Conservation (phyloP, 2,329 filamentous ascomycete species). For the Conoideocrella luteorostrata region DNA sequence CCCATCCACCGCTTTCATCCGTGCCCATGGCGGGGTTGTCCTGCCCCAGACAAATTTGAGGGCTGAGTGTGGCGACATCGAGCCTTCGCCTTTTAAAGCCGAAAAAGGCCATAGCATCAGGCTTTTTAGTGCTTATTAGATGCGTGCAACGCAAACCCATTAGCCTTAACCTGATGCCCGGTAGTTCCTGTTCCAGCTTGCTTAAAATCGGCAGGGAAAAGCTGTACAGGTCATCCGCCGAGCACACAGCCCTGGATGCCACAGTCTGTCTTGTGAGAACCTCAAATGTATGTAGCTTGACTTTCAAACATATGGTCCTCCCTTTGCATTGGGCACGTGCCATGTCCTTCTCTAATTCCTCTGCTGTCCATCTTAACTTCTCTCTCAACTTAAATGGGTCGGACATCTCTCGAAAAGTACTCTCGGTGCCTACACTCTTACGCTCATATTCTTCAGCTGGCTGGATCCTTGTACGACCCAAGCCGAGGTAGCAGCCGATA, state of each 20-base stretch:
- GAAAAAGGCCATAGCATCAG: conserved; percentile 72
- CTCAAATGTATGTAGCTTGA: conserved; percentile 92
- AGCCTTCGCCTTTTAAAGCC: conserved; percentile 43
- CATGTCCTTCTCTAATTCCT: conserved; percentile 83
- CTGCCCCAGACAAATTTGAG: conserved; percentile 17
- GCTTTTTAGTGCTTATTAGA: conserved; percentile 78
- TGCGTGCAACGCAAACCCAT: conserved; percentile 88
- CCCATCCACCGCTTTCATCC: conserved; percentile 46
- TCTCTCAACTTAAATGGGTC: conserved; percentile 61
- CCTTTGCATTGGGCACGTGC: conserved; percentile 75
- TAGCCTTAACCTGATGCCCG: conserved; percentile 70
- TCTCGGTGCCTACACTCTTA: conserved; percentile 91
- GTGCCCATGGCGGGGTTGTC: conserved; percentile 25
- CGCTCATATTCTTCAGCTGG: conserved; percentile 85
- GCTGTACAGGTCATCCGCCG: conserved; percentile 77
- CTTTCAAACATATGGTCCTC: conserved; percentile 82
- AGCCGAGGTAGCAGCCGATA: conserved; percentile 73
- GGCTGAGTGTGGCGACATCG: conserved; percentile 12
- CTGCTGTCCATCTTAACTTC: conserved; percentile 74
- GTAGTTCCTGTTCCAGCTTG: conserved; percentile 79
- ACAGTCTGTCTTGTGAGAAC: conserved; percentile 78
- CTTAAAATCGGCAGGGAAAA: conserved; percentile 74
- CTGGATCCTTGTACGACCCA: conserved; percentile 78
- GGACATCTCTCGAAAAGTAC: conserved; percentile 77
- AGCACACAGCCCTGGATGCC: conserved; percentile 62